Percentiles rank a stretch among this genome's conserved stretches.
Evolutionary conservation across 2,329 filamentous ascomycete species (phyloP).

Genomic region (Epichloe coenophiala): DNA sequence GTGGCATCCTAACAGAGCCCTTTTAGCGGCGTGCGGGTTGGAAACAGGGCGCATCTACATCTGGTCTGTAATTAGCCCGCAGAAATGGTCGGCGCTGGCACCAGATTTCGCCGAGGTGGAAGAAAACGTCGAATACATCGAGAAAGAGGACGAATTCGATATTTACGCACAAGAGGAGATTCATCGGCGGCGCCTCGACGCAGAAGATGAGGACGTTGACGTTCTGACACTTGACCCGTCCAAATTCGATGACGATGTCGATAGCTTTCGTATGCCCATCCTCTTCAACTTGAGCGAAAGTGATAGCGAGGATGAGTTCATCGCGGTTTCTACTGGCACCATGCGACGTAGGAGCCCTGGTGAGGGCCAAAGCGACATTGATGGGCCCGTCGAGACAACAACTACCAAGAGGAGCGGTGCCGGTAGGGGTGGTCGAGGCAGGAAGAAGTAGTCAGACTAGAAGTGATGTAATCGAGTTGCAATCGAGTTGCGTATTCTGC

Average conservation of each 20-base stretch:
- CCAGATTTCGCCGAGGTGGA: constrained; percentile 96
- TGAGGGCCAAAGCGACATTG: constrained; percentile 48
- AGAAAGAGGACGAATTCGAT: constrained; percentile 94
- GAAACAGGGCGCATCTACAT: constrained; percentile 91
- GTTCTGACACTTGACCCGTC: constrained; percentile 64
- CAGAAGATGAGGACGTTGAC: constrained; percentile 88
- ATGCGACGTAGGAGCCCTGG: constrained; percentile 78
- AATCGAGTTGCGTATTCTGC: not conserved
- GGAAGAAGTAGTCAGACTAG: constrained; percentile 21
- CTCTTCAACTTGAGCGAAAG: constrained; percentile 86
- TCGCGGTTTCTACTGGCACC: constrained; percentile 58
- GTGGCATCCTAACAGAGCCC: constrained; percentile 82
- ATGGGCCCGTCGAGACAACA: constrained; percentile 34
- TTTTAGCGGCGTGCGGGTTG: constrained; percentile 82
- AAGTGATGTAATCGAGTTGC: not conserved
- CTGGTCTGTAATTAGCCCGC: constrained; percentile 89
- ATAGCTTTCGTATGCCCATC: constrained; percentile 80
- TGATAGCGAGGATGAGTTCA: constrained; percentile 85
- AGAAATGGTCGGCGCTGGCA: constrained; percentile 92
- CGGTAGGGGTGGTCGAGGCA: constrained; percentile 25
- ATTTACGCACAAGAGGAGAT: constrained; percentile 93
- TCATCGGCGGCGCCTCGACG: constrained; percentile 76
- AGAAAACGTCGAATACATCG: constrained; percentile 94
- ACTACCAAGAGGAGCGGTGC: constrained; percentile 25
- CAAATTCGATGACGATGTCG: constrained; percentile 45